A percentile compares a stretch with the other conserved stretches of the same genome.
Conservation (phyloP, 352 stramenopile species). For the Phytophthora uliginosa region DNA sequence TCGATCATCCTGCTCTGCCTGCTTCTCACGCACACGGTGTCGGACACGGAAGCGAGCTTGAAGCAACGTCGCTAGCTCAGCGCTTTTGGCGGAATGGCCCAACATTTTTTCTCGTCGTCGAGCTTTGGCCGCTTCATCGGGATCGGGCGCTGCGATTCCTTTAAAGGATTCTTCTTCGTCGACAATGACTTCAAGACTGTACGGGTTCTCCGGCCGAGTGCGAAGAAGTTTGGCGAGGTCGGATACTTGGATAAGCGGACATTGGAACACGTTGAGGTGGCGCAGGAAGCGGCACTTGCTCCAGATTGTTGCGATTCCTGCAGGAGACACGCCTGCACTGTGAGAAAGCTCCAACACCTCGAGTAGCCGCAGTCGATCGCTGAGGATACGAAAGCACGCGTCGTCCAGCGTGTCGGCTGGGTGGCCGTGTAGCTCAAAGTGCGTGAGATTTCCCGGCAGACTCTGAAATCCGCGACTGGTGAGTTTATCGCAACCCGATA, state of each 20-base stretch:
- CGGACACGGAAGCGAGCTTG: constrained; percentile 55
- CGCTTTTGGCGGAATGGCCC: constrained; percentile 17
- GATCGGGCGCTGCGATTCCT: constrained; percentile 55
- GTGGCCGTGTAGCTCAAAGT: constrained; percentile 47
- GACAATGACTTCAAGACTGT: constrained; percentile 62
- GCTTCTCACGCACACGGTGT: constrained; percentile 36
- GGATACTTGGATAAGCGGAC: constrained; percentile 33
- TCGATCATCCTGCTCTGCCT: constrained; percentile 24
- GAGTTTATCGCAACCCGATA: constrained; percentile 49
- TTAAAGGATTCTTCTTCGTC: constrained; percentile 50
- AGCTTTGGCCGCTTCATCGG: constrained; percentile 41
- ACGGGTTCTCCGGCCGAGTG: constrained; percentile 55
- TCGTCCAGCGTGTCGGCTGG: constrained; percentile 46
- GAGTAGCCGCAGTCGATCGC: constrained; percentile 39
- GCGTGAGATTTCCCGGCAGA: constrained; percentile 49
- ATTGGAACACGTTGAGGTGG: constrained; percentile 63
- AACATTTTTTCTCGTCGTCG: constrained; percentile 47
- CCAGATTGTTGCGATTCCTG: constrained; percentile 41
- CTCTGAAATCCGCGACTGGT: constrained; percentile 52
- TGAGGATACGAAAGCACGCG: constrained; percentile 36
- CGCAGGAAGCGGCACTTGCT: constrained; percentile 51
- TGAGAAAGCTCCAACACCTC: constrained; percentile 56
- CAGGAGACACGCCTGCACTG: constrained; percentile 39
- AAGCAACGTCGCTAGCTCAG: constrained; percentile 48
- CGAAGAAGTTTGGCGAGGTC: constrained; percentile 41